phyloP scores from a whole-genome alignment of 2,329 filamentous ascomycete species.

The Sphaceloma murrayae region DNA sequence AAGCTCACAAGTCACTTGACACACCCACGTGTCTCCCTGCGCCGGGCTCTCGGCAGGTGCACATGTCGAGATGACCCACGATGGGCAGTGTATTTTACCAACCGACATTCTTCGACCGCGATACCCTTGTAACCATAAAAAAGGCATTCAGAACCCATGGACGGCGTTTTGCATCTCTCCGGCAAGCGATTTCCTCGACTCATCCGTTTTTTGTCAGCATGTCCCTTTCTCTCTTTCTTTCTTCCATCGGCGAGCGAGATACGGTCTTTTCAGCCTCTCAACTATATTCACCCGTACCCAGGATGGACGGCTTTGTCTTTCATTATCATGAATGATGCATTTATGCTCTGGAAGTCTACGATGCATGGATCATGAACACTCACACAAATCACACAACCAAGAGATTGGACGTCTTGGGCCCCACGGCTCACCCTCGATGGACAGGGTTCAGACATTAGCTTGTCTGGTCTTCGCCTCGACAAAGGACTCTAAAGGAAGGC shows the following conservation, averaged over 20 bases:
- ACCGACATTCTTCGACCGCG: not conserved
- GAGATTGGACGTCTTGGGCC: slow-evolving; percentile 13
- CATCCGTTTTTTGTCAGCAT: slow-evolving; percentile 34
- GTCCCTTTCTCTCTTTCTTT: slow-evolving; percentile 30
- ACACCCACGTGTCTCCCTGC: not conserved
- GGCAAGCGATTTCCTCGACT: slow-evolving; percentile 31
- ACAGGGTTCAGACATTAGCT: slow-evolving; percentile 13
- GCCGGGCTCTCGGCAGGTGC: slow-evolving; percentile 25
- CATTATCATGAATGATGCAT: slow-evolving; percentile 18
- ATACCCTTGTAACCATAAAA: slow-evolving; percentile 12
- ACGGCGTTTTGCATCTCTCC: slow-evolving; percentile 43
- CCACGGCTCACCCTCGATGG: slow-evolving; percentile 13
- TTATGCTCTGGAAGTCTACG: slow-evolving; percentile 17
- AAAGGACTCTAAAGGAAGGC: slow-evolving; percentile 10
- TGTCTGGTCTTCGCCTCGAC: slow-evolving; percentile 4
- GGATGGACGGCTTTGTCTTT: slow-evolving; percentile 20
- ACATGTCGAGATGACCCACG: slow-evolving; percentile 33
- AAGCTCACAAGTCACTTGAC: slow-evolving; percentile 27
- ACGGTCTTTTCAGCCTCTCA: slow-evolving; percentile 23
- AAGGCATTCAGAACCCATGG: slow-evolving; percentile 27
- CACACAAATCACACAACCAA: slow-evolving; percentile 14
- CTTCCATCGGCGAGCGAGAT: slow-evolving; percentile 25
- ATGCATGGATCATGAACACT: slow-evolving; percentile 18
- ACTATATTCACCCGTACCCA: slow-evolving; percentile 10
- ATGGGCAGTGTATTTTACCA: slow-evolving; percentile 16